Percentiles rank a stretch among this genome's conserved stretches.
Evolutionary conservation across 495 filamentous ascomycete species (phyloP).

Genomic region (Tuber indicum): DNA sequence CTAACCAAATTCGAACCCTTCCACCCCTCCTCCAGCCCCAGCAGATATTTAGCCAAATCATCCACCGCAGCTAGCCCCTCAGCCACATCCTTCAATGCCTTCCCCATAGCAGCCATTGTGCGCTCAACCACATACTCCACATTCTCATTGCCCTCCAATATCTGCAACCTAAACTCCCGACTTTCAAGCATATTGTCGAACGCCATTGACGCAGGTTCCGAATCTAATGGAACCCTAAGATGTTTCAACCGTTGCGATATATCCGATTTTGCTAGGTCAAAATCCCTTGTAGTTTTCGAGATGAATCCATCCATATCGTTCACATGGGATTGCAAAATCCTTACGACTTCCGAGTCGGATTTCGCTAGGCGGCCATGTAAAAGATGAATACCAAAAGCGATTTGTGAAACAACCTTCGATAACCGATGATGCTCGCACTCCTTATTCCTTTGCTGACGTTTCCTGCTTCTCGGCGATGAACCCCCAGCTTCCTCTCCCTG

Average conservation of each 20-base stretch:
- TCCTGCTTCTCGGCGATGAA: conserved; percentile 13
- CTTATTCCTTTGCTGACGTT: conserved; percentile 7
- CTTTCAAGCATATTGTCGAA: conserved; percentile 89
- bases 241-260: conserved; percentile 66
- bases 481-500: neutral
- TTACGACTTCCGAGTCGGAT: conserved; percentile 76
- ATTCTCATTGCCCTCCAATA: conserved; percentile 79
- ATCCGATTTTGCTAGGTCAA: conserved; percentile 70
- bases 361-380: conserved; percentile 79
- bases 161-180: conserved; percentile 67
- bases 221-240: conserved; percentile 75
- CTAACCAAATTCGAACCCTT: conserved; percentile 51
- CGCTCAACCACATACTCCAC: conserved; percentile 82
- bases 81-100: conserved; percentile 66
- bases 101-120: conserved; percentile 66
- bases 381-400: conserved; percentile 87
- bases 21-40: conserved; percentile 56
- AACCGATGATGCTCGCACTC: conserved; percentile 64
- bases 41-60: conserved; percentile 69
- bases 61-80: conserved; percentile 71
- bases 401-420: conserved; percentile 84
- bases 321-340: conserved; percentile 85
- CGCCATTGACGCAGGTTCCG: conserved; percentile 49
- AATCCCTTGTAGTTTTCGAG: conserved; percentile 75
- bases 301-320: conserved; percentile 89